A percentile compares a stretch with the other conserved stretches of the same genome.
Conservation (phyloP, 2,329 filamentous ascomycete species). For the Hymenoscyphus albidus region DNA sequence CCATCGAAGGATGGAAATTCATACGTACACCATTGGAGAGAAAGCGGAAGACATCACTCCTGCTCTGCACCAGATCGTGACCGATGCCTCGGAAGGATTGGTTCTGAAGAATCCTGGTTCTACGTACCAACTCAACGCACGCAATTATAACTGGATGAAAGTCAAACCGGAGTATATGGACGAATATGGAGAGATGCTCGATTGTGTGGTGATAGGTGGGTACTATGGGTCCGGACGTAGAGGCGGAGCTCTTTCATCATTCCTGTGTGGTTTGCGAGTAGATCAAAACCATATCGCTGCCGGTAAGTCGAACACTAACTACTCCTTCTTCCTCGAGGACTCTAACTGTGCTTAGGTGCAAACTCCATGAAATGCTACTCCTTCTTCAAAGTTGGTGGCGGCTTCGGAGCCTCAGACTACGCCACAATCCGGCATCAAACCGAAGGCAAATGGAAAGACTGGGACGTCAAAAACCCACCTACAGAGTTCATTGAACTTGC, state of each 20-base stretch:
- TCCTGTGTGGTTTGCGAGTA: conserved; percentile 81
- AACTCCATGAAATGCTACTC: conserved; percentile 77
- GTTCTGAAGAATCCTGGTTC: conserved; percentile 92
- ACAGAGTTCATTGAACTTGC: conserved; percentile 75
- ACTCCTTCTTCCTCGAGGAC: neutral
- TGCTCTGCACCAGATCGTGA: conserved; percentile 75
- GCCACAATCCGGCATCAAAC: conserved; percentile 76
- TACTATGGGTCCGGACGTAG: conserved; percentile 87
- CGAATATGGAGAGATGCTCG: conserved; percentile 89
- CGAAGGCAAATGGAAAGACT: conserved; percentile 86
- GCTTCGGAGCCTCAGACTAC: conserved; percentile 82
- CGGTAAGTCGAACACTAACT: conserved; percentile 17
- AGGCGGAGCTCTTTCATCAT: conserved; percentile 79
- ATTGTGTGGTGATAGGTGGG: conserved; percentile 84
- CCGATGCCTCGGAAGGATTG: conserved; percentile 81
- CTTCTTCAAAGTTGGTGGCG: conserved; percentile 98
- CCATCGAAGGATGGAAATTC: conserved; percentile 77
- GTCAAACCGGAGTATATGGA: conserved; percentile 99
- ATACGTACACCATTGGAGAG: conserved; percentile 64
- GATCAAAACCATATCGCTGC: conserved; percentile 61
- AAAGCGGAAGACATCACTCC: conserved; percentile 72
- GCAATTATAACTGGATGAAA: conserved; percentile 96
- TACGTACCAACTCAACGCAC: conserved; percentile 79
- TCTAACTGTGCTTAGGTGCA: conserved; percentile 33
- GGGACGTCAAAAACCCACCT: conserved; percentile 75